Base-by-base conservation (phyloP, 176 grass and related monocot genomes). In the Neostapfia colusana region DNA sequence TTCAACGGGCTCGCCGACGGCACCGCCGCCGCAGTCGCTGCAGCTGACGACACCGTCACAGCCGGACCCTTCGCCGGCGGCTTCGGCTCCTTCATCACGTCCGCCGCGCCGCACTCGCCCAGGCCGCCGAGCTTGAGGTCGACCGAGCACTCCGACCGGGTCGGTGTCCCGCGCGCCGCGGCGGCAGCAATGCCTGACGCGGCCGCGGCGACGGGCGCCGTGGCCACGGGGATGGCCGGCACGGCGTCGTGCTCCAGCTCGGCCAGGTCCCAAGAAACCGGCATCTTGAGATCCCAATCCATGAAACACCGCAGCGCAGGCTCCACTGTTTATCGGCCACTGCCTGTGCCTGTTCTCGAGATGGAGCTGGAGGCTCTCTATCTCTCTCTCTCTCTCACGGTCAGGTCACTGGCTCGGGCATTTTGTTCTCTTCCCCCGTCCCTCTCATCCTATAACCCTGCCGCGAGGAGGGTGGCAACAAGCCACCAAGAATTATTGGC, bases 281-380 rank as follows among this genome's bases (percentile, higher is more conserved):
- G 95, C 61, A 92, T 89, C 84, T 94, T 97, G 74, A 89, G 87
- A 89, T 92, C 91, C 95, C 95, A 98, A 68, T 98, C 95, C 95
- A 98, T 98, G 69, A 74, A 39, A 70, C 39, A 56, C 67, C 14
- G 21, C 67, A n/a, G 38, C 37, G 24, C 44, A 65, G 70, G 70
- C 80, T 43, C 36, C 61, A 35, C 79, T 31, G 68, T 27, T 72
- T 21, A 28, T 39, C n/a, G 69, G 76, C 21, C 51, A 61, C 69
- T 28, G 35, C 50, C 50, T 57, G 57, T 48, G 43, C 44, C 5
- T 1, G 44, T 8, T 49, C 38, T 16, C 14, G 44, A 8, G 63
- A 24, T 44, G 8, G 43, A 51, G 79, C 34, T 6, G 16, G 4
- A 31, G 15, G 4, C 24, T 15, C 41, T 58, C 49, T 53, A 65